Conservation (phyloP, 1,284 basidiomycete genomes). For the Microbotryum silenes-acaulis region DNA sequence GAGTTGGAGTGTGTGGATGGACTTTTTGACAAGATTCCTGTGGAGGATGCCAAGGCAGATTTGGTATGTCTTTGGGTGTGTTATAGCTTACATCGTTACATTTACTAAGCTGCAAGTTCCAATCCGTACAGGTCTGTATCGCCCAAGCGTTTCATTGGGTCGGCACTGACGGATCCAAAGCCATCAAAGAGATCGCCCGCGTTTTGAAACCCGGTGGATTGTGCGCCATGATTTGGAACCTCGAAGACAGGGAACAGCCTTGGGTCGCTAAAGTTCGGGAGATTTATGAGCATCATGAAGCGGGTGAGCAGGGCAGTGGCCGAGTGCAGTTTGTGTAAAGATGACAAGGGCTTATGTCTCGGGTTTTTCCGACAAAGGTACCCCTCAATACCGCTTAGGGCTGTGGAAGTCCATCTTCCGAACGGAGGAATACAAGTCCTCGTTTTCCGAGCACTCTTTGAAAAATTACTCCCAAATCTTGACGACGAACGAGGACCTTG, state of each 20-base stretch:
- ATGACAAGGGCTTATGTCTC: no score
- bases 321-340: not conserved
- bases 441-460: slow-evolving; percentile 7
- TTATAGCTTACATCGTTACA: no score
- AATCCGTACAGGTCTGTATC: slow-evolving; percentile 7
- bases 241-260: slow-evolving; percentile 25
- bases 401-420: slow-evolving; percentile 30
- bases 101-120: no score
- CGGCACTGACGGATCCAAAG: slow-evolving; percentile 23
- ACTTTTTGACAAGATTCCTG: slow-evolving; percentile 41
- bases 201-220: slow-evolving; percentile 41
- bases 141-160: slow-evolving; percentile 30
- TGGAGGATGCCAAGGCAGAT: slow-evolving; percentile 36
- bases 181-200: slow-evolving; percentile 38
- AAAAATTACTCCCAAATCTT: slow-evolving; percentile 7
- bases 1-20: slow-evolving; percentile 37
- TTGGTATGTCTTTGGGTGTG: slow-evolving; percentile 32
- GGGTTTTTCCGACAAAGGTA: slow-evolving; percentile 10
- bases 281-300: slow-evolving; percentile 31
- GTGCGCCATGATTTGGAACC: slow-evolving; percentile 42
- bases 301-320: not conserved
- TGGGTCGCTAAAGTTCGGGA: slow-evolving; percentile 33
- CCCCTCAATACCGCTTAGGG: slow-evolving; percentile 26
- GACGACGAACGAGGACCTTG: slow-evolving; percentile 22
- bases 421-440: slow-evolving; percentile 7